Evolutionary conservation across 2,329 filamentous ascomycete genomes (phyloP), one percentile per base, ranked within the genome.

Genomic region (Sporothrix luriei): DNA sequence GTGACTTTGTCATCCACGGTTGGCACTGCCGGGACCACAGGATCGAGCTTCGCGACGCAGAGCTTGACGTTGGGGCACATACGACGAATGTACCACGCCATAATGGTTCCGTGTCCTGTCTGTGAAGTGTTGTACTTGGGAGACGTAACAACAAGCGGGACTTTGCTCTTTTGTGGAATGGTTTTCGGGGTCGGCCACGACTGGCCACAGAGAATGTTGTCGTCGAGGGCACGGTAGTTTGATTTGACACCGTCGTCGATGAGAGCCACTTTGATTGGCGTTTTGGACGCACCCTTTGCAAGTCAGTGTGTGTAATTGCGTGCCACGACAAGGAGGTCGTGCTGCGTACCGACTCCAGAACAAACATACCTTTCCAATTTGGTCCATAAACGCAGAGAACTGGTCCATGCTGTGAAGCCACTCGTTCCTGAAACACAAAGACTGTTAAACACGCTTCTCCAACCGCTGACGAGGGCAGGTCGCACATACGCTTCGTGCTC

Each of bases 391-490:
- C 10, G 62, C 19, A 51, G 62, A 46, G 38, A 65, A 65, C 16
- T 65, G 62, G 46, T 65, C 62, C 62, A 65, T 65, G 62, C 62
- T 65, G 62, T 51, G 43, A 51, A 65, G 62, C 62, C 62, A 65
- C 29, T 65, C 62, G 46, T 65, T 65, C 7, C 62, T 65, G 29
- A 21, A 14, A 33, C 10, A 38, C 16, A 11, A 38, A 7, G 7
- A n/a, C 24, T 46, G 62, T 65, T 29, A 65, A 46, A 51, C 9
- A 65, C 26, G 2, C 46, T 33, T 65, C 61, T 65, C 16, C 62
- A 62, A n/a, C 13, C 40, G 26, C 26, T 26, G 21, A 48, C 4
- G 24, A 24, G 21, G 19, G 40, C 14, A 16, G 40, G 24, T 26
- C 10, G 16, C 26, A 65, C 62, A 51, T 65, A 65, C 62, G 62